These are phyloP conservation scores for Alternaria viburni DNA, from an alignment of 2,329 filamentous ascomycete genomes.

Conservation along the genomic window DNA sequence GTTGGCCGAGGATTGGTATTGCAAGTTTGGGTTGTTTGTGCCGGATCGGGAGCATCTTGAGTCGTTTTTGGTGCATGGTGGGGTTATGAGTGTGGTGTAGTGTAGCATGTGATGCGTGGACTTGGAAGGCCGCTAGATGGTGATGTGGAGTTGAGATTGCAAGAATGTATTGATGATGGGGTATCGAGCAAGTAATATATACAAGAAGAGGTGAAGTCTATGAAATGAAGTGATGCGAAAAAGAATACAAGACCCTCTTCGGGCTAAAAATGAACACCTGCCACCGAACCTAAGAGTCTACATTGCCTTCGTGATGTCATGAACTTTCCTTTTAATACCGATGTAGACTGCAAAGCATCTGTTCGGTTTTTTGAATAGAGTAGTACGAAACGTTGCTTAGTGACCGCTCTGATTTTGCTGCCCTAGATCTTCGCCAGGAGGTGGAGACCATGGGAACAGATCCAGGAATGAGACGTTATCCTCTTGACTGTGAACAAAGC, in stretches of 20 bases:
- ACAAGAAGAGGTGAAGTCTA: background rate
- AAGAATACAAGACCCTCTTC: background rate
- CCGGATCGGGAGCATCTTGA: too few relatives aligned
- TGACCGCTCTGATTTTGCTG: background rate
- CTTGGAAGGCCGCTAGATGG: background rate
- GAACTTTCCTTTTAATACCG: background rate
- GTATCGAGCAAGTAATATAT: background rate
- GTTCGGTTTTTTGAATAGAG: background rate
- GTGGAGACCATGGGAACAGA: background rate
- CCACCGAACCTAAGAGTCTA: rapidly evolving
- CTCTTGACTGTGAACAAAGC: background rate
- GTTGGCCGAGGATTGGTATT: too few relatives aligned
- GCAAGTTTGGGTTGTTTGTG: too few relatives aligned
- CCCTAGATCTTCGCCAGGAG: background rate
- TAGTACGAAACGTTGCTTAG: background rate
- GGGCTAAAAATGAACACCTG: background rate
- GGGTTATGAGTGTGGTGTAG: background rate
- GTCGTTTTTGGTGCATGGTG: background rate
- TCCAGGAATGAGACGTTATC: background rate
- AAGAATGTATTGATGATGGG: background rate
- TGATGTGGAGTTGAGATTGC: background rate
- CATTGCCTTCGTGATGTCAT: background rate
- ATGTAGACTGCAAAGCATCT: background rate
- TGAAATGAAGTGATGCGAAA: background rate
- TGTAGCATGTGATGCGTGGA: background rate